Percentiles rank a stretch among this genome's conserved stretches.
Conservation (phyloP, 2,329 filamentous ascomycete species). For the Rugonectria rugulosa region DNA sequence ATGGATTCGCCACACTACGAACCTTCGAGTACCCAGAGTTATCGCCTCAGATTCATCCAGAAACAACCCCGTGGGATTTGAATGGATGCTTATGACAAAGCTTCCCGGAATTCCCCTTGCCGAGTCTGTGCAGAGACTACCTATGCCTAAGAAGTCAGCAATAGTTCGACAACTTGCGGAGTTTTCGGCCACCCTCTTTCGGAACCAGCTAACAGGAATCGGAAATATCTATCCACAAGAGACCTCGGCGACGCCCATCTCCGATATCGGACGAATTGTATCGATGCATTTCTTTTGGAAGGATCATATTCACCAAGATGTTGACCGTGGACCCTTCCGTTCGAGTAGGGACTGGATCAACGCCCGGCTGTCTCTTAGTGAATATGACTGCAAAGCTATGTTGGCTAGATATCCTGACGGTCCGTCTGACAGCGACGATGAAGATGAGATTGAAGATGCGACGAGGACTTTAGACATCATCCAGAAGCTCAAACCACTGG, state of each 20-base stretch:
- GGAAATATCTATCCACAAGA: conserved; percentile 25
- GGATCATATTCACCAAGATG: conserved; percentile 38
- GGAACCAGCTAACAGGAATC: conserved; percentile 37
- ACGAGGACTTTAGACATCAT: conserved; percentile 34
- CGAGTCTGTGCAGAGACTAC: conserved; percentile 34
- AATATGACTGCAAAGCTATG: conserved; percentile 5
- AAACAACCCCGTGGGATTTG: conserved; percentile 6
- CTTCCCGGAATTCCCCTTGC: conserved; percentile 40
- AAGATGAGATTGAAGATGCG: conserved; percentile 43
- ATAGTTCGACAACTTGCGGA: conserved; percentile 18
- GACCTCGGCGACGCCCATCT: background rate
- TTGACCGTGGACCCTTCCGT: conserved; percentile 46
- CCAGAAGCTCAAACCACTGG: conserved; percentile 36
- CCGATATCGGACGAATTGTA: conserved; percentile 40
- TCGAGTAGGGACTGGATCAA: conserved; percentile 47
- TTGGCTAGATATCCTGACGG: background rate
- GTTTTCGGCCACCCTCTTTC: conserved; percentile 25
- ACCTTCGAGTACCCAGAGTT: conserved; percentile 4
- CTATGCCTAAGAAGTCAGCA: background rate
- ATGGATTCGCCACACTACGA: background rate
- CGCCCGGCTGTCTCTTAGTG: conserved; percentile 31
- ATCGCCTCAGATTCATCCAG: background rate
- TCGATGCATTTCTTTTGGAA: conserved; percentile 46
- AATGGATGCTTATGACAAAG: conserved; percentile 51
- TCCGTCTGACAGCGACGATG: conserved; percentile 18